Evolutionary conservation across 2,329 filamentous ascomycete genomes (phyloP), one percentile per base, ranked within the genome.

Genomic region (Domatiomyces globalis): DNA sequence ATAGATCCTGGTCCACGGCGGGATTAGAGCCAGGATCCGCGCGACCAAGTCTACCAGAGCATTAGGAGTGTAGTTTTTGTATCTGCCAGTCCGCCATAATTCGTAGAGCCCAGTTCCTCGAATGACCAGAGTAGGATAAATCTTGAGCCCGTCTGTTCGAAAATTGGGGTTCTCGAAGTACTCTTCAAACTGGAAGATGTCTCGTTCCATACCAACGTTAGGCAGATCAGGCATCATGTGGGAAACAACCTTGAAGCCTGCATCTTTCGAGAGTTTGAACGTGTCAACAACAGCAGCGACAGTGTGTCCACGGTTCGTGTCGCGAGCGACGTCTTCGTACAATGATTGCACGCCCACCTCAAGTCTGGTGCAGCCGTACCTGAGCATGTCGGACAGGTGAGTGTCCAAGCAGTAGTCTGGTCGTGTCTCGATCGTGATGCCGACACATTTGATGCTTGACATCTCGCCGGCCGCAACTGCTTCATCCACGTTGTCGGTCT

Each of bases 191-290:
- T 98, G 92, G 63, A 94, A 89, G 44, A 98, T 75, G 65, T 98
- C 92, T 62, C 92, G 84, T 70, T 98, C 94, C 85, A 96, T 95
- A 51, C 92, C 92, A 2, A 98, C 92, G 62, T 98, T 98, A 2
- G 92, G 92, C 46, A 98, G 71, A 65, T 98, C 92, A 1, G 92
- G 92, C 92, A 98, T 98, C 92, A 98, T 98, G 70, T 98, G 92
- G 59, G 87, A 94, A 56, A 98, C 92, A 0, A 98, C 92, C 68
- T 98, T 98, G 77, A 95, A 98, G 0, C 92, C 92, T 5, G 94
- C 88, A 67, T 98, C 94, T 69, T 98, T 98, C 57, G 92, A 82
- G n/a, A 95, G 75, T 60, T 86, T 94, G 66, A 98, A 98, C 0
- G 92, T 98, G 69, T 98, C 89, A 27, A 88, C 90, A 0, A 98